A percentile compares a stretch with the other conserved stretches of the same genome.
phyloP scores from a whole-genome alignment of 2,329 filamentous ascomycete genomes.

The Diaporthe helianthi region DNA sequence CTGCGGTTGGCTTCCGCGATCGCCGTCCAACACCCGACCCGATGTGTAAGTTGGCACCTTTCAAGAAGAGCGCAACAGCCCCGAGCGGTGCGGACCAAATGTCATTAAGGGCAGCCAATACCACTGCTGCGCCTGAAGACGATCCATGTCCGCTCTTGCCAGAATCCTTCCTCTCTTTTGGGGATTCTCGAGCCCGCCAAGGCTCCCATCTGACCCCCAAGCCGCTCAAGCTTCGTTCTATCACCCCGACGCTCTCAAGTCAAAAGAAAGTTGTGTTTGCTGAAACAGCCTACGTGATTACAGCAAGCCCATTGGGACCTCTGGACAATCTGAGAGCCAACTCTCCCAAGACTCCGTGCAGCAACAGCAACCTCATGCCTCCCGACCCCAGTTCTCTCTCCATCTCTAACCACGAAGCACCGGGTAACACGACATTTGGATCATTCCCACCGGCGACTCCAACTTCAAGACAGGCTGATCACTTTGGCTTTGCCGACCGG shows the following conservation, averaged over 20 bases:
- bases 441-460: slow-evolving; percentile 79
- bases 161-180: slow-evolving; percentile 48
- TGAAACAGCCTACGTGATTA: slow-evolving; percentile 58
- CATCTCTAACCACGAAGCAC: slow-evolving; percentile 65
- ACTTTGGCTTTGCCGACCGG: slow-evolving; percentile 61
- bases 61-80: slow-evolving; percentile 42
- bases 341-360: slow-evolving; percentile 81
- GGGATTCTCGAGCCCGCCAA: slow-evolving; percentile 45
- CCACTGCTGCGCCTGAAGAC: slow-evolving; percentile 39
- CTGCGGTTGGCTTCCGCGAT: slow-evolving; percentile 45
- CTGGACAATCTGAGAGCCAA: slow-evolving; percentile 55
- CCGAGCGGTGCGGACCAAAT: slow-evolving; percentile 38
- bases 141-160: slow-evolving; percentile 39
- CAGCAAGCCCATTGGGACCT: slow-evolving; percentile 68
- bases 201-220: slow-evolving; percentile 44
- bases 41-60: slow-evolving; percentile 52
- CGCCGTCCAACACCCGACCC: slow-evolving; percentile 39
- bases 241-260: slow-evolving; percentile 39
- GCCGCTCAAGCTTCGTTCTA: slow-evolving; percentile 37
- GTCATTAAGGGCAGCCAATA: slow-evolving; percentile 39
- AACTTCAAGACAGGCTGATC: slow-evolving; percentile 68
- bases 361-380: slow-evolving; percentile 66
- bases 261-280: slow-evolving; percentile 51
- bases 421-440: slow-evolving; percentile 29
- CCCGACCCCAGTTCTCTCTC: slow-evolving; percentile 84